Evolutionary conservation across 345 rosid genomes (phyloP), one percentile per base, ranked within the genome.

Genomic region (Capsella bursapastoris): DNA sequence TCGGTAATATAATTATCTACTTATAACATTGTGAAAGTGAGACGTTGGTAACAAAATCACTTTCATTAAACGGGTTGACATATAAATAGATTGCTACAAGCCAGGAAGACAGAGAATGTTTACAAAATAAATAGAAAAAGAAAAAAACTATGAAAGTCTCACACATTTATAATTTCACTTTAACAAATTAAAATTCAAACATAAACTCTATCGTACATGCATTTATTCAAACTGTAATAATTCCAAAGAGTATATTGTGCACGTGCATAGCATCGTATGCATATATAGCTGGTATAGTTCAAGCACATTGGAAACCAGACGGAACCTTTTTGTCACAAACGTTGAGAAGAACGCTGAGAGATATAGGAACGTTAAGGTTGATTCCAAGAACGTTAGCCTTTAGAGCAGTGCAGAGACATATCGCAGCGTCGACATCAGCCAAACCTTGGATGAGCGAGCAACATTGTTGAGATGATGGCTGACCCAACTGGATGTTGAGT

Each of bases 341-440:
- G 71, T 86, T 87, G 68, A 89, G 83, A 64, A 87, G 78, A 80
- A 86, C 70, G 56, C 80, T 82, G 63, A 87, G 80, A 8, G 88
- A 75, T 45, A 89, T 64, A 2, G 96, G 88, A 70, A 88, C 44
- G 40, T 86, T 82, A 43, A 87, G 78, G 78, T 86, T 77, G 76
- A 81, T 78, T 3, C 92, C 89, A 31, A 84, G 67, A 32, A 87
- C 40, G 40, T 72, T 83, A 58, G 89, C 90, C 59, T 78, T 90
- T 14, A 90, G 78, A 35, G 83, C 86, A 10, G 88, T 86, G 74
- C 92, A 86, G 8, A 90, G 89, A 81, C 92, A 90, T 34, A 81
- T 78, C 2, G 96, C 90, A 6, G 90, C 96, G 25, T 90, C 92
- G 9, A 87, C 78, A 71, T 87, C 85, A 58, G 14, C 89, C 32